Evolutionary conservation across 2,329 filamentous ascomycete species (phyloP), one percentile per base, ranked within the genome.

Genomic region (Scedosporium dehoogii): DNA sequence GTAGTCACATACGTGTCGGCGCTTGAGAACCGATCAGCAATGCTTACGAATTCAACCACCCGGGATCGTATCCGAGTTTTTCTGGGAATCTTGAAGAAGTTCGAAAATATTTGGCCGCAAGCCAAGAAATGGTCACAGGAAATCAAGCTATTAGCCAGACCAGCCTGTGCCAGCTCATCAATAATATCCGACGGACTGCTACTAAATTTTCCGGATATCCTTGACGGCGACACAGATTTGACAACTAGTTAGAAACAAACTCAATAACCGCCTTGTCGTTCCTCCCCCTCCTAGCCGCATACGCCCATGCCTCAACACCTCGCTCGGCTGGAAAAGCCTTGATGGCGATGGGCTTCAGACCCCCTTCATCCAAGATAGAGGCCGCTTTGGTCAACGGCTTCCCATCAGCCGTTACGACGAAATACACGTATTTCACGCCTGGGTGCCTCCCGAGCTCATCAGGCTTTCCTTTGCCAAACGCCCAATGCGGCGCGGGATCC

Each of bases 401-500:
- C 0, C 64, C 58, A 18, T 63, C 64, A 1, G 70, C 66, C 4
- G 66, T 65, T 5, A 73, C 67, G 6, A 73, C 61, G 16, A 75
- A 75, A 16, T 74, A 71, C 0, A 67, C 61, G 48, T 68, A 69
- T 14, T 56, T 68, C 2, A 73, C 70, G 0, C 62, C 58, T 0
- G 70, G 70, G 2, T 69, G 59, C 0, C 18, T 38, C 1, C 41
- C 44, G 0, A 67, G 18, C 61, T 74, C 69, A 0, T 64, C 58
- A 0, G 71, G 68, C 4, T 64, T 38, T 1, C 53, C 66, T 2
- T 59, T 46, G 0, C 64, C 67, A n/a, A 70, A 72, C 0, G 72
- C 72, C 73, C 73, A 75, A 0, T 63, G 16, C 0, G 73, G 72
- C 0, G 72, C 67, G 6, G 73, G 72, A 53, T 74, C 74, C 2